A percentile compares a stretch with the other conserved stretches of the same genome.
phyloP scores from a whole-genome alignment of 176 grass and related monocot species.

The Musa itinerans region DNA sequence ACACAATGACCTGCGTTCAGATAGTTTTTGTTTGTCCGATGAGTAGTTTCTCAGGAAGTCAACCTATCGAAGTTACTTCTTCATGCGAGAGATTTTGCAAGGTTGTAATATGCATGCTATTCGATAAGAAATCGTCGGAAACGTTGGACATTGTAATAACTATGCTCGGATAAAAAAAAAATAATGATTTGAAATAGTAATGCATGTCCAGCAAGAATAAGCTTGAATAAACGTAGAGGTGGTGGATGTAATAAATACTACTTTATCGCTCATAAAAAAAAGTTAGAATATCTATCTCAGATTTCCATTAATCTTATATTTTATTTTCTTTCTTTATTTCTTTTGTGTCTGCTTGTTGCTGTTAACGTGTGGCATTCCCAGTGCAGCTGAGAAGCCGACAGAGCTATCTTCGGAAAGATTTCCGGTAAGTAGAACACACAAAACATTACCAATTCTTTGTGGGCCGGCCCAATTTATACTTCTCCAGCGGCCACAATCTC shows the following conservation, averaged over 20 bases:
- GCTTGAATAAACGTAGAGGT: constrained; percentile 29
- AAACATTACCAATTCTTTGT: no score
- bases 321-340: not conserved
- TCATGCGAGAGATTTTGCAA: no score
- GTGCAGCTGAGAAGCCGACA: constrained; percentile 12
- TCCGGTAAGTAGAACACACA: no score
- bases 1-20: no score
- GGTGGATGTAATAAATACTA: constrained; percentile 41
- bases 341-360: not conserved
- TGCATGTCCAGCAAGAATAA: constrained; percentile 35
- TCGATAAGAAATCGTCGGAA: no score
- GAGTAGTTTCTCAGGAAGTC: no score
- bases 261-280: constrained; percentile 33
- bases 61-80: no score
- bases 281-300: constrained; percentile 6
- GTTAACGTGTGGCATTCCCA: not conserved
- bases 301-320: not conserved
- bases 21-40: no score
- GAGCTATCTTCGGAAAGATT: no score
- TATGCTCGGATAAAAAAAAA: no score
- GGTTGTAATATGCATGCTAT: no score
- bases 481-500: not conserved
- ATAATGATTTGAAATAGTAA: not conserved
- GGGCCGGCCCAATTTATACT: not conserved
- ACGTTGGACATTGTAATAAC: no score